phyloP scores from a whole-genome alignment of 2,329 filamentous ascomycete species.

The Epichloe glyceriae region DNA sequence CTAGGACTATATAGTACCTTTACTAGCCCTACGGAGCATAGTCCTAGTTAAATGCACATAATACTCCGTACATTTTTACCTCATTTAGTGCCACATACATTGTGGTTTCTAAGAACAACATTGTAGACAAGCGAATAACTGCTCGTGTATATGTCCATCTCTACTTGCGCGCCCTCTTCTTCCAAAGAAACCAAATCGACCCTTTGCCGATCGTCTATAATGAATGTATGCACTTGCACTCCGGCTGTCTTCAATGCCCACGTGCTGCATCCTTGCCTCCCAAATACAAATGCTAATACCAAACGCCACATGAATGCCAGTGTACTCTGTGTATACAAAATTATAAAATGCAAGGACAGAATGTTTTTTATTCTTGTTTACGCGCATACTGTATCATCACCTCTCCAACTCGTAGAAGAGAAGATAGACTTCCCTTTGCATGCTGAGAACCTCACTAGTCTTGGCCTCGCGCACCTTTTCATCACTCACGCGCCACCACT shows the following conservation, averaged over 20 bases:
- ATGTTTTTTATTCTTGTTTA: too few relatives aligned
- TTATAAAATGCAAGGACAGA: not conserved
- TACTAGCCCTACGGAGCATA: too few relatives aligned
- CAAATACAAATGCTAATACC: not conserved
- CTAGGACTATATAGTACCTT: too few relatives aligned
- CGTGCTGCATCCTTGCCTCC: not conserved
- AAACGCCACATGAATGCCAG: not conserved
- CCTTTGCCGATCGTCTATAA: not conserved
- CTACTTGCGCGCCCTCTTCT: too few relatives aligned
- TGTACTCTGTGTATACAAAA: not conserved
- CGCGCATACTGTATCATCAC: conserved; percentile 10
- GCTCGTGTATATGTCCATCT: too few relatives aligned
- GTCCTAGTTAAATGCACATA: too few relatives aligned
- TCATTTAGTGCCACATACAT: too few relatives aligned
- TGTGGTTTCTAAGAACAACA: too few relatives aligned
- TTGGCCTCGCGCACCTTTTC: conserved; percentile 93
- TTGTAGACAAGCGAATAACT: too few relatives aligned
- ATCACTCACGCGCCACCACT: conserved; percentile 96
- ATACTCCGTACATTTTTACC: too few relatives aligned
- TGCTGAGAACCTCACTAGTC: conserved; percentile 77
- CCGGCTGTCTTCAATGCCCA: not conserved
- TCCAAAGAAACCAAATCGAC: too few relatives aligned
- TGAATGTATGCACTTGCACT: not conserved
- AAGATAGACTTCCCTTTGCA: conserved; percentile 94
- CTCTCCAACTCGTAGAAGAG: conserved; percentile 86